Evolutionary conservation across 768 basidiomycete species (phyloP), one percentile per base, ranked within the genome.

Genomic region (Pleurotus tuber-regium): DNA sequence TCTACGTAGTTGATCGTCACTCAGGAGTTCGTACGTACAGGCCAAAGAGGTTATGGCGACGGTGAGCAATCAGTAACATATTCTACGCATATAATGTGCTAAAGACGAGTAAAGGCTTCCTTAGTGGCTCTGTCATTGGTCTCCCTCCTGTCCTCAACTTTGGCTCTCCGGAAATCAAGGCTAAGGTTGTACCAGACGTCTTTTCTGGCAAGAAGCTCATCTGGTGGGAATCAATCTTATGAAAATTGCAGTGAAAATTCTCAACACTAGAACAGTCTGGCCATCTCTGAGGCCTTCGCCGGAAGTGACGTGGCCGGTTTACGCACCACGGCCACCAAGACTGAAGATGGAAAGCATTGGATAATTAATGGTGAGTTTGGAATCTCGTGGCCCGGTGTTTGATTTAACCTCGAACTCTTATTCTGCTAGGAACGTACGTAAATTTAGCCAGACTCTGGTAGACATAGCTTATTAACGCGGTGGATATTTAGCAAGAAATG

Each of bases 131-230:
- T 61, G 87, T 92, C 60, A 93, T 94, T 51, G 91, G 91, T 36
- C 75, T 93, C 5, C 91, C 92, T 3, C 92, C 92, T 0, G 83
- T 94, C n/a, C 75, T 94, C 51, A 93, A 96, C 73, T 96, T 92
- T 58, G 93, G 84, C 8, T 79, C 78, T 33, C 78, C 82, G 11
- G 82, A 83, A 59, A 66, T 82, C 18, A 79, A 76, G 59, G 74
- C 76, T 23, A 76, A 73, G 60, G 67, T 86, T 33, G 69, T 88
- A 9, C 83, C 84, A 1, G 86, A 89, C 38, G 80, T 91, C 3
- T 72, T 92, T 50, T 66, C 72, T 29, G 88, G 86, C 31, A 87
- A 86, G 70, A 92, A 91, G 71, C 87, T 86, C 63, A 91, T 97
- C 54, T 87, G 82, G 46, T 48, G 46, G 23, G 31, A 48, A 35